These are phyloP conservation scores for Gossypium longicalyx DNA, from an alignment of 345 rosid genomes.

Conservation along the genomic window DNA sequence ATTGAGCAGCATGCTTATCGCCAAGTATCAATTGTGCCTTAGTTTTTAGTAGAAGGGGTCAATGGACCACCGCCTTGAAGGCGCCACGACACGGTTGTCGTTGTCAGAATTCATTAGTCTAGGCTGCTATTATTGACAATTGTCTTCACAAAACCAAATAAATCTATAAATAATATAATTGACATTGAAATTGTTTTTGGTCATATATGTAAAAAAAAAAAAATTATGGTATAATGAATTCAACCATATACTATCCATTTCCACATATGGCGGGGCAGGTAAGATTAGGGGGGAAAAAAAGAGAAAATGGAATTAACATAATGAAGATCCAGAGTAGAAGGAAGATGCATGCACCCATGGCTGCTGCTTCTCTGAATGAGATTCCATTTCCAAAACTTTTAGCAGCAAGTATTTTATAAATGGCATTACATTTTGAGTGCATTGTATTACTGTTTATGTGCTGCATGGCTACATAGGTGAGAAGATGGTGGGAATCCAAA, in stretches of 20 bases:
- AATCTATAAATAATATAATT: not conserved
- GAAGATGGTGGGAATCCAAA: no score
- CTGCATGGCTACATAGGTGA: no score
- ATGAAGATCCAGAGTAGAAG: not conserved
- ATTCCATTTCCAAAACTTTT: not conserved
- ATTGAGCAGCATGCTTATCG: no score
- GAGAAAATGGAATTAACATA: not conserved
- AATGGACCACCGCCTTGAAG: not conserved
- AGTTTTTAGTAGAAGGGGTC: no score
- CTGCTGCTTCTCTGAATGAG: not conserved
- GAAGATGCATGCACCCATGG: not conserved
- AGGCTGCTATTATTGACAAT: not conserved
- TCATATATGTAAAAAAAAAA: not conserved
- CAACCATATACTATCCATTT: not conserved
- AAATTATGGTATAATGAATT: not conserved
- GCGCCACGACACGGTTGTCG: not conserved
- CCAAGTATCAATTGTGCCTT: no score
- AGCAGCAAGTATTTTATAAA: no score
- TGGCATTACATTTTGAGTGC: no score
- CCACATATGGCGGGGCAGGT: not conserved
- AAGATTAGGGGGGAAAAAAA: not conserved
- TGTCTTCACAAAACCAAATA: not conserved
- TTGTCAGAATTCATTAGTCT: not conserved
- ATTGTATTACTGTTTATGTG: no score
- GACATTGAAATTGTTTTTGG: not conserved